Evolutionary conservation across 192 early-diverging fungal genomes (phyloP).

Genomic region (Borealophlyctis nickersoniae): DNA sequence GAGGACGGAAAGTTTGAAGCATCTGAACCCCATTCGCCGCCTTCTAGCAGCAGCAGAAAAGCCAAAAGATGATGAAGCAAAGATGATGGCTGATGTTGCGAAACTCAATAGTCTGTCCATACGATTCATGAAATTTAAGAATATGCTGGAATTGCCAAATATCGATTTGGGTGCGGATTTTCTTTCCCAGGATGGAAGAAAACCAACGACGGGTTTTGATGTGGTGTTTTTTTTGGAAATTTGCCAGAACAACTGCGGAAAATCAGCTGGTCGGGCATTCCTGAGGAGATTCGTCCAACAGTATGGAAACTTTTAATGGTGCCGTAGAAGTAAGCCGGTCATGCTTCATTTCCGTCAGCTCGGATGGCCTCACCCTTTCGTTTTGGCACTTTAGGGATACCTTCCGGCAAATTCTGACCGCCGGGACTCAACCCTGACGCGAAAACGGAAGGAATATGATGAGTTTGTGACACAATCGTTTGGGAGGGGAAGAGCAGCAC

Average conservation of each 20-base stretch:
- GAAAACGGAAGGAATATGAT: constrained; percentile 91
- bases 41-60: constrained; percentile 18
- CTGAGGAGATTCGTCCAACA: constrained; percentile 75
- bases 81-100: constrained; percentile 52
- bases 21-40: neutral
- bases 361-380: too few species aligned
- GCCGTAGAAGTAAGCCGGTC: constrained; percentile 4
- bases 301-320: constrained; percentile 93
- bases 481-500: constrained; percentile 66
- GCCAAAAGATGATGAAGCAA: constrained; percentile 29
- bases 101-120: constrained; percentile 52
- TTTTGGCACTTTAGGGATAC: constrained; percentile 85
- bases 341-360: neutral
- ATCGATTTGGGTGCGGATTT: constrained; percentile 42
- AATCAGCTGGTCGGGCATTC: constrained; percentile 93
- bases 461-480: constrained; percentile 85
- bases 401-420: constrained; percentile 85
- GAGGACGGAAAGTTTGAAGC: too few species aligned
- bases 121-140: constrained; percentile 57
- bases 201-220: too few species aligned
- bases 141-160: constrained; percentile 54
- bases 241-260: constrained; percentile 61
- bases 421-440: constrained; percentile 71
- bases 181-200: neutral
- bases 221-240: too few species aligned